Evolutionary conservation across 306 rosid species (phyloP), one percentile per base, ranked within the genome.

Genomic region (Corylus avellana): DNA sequence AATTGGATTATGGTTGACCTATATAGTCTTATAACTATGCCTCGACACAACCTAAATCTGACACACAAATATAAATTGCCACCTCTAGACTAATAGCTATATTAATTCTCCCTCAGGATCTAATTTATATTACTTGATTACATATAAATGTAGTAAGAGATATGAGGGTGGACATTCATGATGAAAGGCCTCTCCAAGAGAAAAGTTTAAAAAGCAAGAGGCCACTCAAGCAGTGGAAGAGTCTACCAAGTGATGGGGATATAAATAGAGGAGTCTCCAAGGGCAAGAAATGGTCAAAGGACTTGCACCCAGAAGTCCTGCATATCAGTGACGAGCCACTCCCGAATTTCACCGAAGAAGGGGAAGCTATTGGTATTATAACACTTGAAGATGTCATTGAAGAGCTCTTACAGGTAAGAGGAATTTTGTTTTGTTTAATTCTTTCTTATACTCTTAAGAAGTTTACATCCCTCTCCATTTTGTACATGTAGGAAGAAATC

Each of bases 331-430:
- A 84, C 25, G 86, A 84, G 78, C 80, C 96, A 66, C 92, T 93
- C 46, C 97, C 97, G 20, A 90, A 62, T 76, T 90, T 87, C 37
- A 92, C 87, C 0, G 86, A 96, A 80, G 89, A 89, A 85, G 98
- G 90, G 82, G 97, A 88, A 85, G 96, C 98, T 57, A 94, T 91
- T 39, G 99, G 99, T 8, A 79, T 96, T 39, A 96, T 96, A 37
- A 90, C 98, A 6, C 87, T 95, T 94, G 98, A 93, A 81, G 99
- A 93, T 69, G 97, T 95, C 29, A 95, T 95, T n/a, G 98, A 93
- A 85, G 97, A 95, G 89, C 97, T 95, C 61, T 77, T 95, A 82
- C 99, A 92, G 97, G 97, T 94, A 86, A 1, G 22, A 59, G 68
- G 8, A 20, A 27, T 29, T 76, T 22, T 55, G 6, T 61, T 56